These are phyloP conservation scores for Rugonectria rugulosa DNA, from an alignment of 2,329 filamentous ascomycete species.

Conservation along the genomic window DNA sequence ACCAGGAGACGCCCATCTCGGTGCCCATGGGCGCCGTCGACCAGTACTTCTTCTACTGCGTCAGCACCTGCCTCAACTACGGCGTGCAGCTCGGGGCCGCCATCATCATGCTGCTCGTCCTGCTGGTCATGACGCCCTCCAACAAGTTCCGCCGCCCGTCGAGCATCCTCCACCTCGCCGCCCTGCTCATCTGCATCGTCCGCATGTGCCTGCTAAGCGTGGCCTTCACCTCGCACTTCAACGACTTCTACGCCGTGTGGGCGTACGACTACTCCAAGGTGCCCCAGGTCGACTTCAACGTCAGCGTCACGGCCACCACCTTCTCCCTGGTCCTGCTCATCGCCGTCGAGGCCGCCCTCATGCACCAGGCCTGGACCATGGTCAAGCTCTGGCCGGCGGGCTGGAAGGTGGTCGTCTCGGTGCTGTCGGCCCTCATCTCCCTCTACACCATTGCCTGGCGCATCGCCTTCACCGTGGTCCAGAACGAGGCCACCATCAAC, in stretches of 20 bases:
- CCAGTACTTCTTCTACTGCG: constrained; percentile 40
- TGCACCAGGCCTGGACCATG: constrained; percentile 62
- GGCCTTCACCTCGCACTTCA: constrained; percentile 68
- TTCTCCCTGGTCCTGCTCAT: constrained; percentile 54
- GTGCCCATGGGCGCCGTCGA: constrained; percentile 47
- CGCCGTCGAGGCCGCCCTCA: constrained; percentile 55
- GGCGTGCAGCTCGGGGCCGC: constrained; percentile 75
- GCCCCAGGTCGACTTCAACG: constrained; percentile 44
- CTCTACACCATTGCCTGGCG: constrained; percentile 43
- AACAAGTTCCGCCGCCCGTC: constrained; percentile 70
- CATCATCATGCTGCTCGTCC: constrained; percentile 68
- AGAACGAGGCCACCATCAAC: constrained; percentile 43
- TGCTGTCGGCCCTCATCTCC: constrained; percentile 46
- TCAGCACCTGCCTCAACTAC: constrained; percentile 66
- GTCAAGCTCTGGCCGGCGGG: constrained; percentile 54
- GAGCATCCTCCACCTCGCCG: constrained; percentile 70
- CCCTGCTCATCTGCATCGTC: constrained; percentile 66
- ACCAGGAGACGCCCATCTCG: constrained; percentile 42
- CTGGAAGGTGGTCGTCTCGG: constrained; percentile 43
- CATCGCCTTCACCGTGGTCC: constrained; percentile 46
- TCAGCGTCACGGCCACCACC: constrained; percentile 50
- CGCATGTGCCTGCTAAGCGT: constrained; percentile 65
- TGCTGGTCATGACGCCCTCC: constrained; percentile 71
- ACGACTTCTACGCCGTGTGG: constrained; percentile 68
- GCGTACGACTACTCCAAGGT: constrained; percentile 62